Base-by-base conservation (phyloP, 176 grass and related monocot species). In the Olyra latifolia region DNA sequence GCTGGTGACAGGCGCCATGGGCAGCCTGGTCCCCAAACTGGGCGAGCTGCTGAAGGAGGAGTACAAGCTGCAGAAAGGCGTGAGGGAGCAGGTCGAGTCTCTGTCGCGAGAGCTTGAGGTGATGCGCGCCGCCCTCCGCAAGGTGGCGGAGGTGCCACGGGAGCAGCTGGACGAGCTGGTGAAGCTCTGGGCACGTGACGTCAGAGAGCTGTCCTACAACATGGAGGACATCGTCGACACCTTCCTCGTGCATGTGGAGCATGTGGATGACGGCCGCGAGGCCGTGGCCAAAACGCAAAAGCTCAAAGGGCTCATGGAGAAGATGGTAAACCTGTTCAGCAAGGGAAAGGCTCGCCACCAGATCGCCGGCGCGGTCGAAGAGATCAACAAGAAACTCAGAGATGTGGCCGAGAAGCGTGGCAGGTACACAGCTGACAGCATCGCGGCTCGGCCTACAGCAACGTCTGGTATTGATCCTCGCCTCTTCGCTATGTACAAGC, bases 91-190 rank as follows among this genome's bases (percentile, higher is more conserved):
- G 4, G 17, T 79, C 7, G 2, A 24, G 46, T 40, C 12, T 12
- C 32, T 79, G 1, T 6, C 11, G 10, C 0, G 0, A 8, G 75
- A 77, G 43, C 59, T 77, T 0, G 11, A 66, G 76, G 39, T 10
- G 19, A 49, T 64, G 28, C 22, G 25, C 5, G 10, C 49, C 0
- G 64, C 66, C 9, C 77, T 80, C 22, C 38, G 11, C 49, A 42
- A 29, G 38, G 77, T 80, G 14, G 62, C 47, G 0, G 30, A 43
- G 22, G 4, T 56, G 22, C 65, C 16, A 14, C 38, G n/a, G 1
- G 77, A 69, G 5, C 65, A 80, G 52, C 65, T 80, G 0, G 65
- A 80, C 41, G 78, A 56, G 15, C 78, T n/a, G 78, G 24, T 69
- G 24, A 70, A 13, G 35, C n/a, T 67, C 24, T 80, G 77, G 64